These are phyloP conservation scores for Biscogniauxia marginata DNA, from an alignment of 2,329 filamentous ascomycete genomes.

Conservation along the genomic window DNA sequence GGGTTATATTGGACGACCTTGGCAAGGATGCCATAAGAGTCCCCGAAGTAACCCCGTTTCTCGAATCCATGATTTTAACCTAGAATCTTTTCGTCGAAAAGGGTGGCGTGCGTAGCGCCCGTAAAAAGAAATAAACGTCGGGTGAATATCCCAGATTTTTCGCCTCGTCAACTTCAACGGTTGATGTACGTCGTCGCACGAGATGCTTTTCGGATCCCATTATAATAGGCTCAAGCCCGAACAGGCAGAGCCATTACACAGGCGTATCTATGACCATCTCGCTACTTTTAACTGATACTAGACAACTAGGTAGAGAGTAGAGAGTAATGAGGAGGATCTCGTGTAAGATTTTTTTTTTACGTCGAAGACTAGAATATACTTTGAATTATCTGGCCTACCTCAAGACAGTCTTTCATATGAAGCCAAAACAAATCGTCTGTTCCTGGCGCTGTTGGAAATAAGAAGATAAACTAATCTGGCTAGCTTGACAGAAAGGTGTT, in stretches of 20 bases:
- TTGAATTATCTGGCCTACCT: not conserved
- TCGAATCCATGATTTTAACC: conserved; percentile 12
- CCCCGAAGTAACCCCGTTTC: conserved; percentile 25
- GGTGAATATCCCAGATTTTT: not conserved
- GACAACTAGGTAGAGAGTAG: no score
- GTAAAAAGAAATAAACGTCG: not conserved
- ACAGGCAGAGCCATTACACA: conserved; percentile 3
- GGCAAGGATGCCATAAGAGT: conserved; percentile 23
- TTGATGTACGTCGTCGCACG: no score
- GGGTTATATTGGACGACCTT: not conserved
- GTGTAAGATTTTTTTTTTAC: no score
- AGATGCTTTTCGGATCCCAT: conserved; percentile 18
- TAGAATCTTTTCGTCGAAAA: conserved; percentile 4
- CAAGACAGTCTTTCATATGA: not conserved
- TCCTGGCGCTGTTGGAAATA: not conserved
- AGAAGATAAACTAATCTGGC: not conserved
- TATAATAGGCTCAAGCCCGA: conserved; percentile 1
- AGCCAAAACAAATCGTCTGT: not conserved
- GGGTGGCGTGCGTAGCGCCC: not conserved
- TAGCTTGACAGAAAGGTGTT: not conserved
- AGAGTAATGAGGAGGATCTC: no score
- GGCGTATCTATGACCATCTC: no score
- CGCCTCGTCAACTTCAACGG: not conserved
- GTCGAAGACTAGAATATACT: not conserved
- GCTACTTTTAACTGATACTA: no score